phyloP scores from a whole-genome alignment of 495 filamentous ascomycete genomes.

The Xylaria palmicola region DNA sequence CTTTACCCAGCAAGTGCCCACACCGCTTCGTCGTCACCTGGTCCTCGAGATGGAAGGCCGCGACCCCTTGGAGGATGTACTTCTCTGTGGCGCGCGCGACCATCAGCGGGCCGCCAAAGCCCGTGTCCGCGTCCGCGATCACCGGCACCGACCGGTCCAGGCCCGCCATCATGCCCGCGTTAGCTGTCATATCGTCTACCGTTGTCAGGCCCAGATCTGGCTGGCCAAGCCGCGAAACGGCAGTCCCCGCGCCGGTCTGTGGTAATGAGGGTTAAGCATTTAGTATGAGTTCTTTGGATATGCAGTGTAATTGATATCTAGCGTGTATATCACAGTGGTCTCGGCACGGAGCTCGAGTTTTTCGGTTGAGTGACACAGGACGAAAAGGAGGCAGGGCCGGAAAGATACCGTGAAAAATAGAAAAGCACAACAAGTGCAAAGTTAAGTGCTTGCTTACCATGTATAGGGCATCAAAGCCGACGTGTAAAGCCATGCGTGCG shows the following conservation, averaged over 20 bases:
- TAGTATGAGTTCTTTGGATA: background rate
- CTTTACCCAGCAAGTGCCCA: slow-evolving; percentile 62
- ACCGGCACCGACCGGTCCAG: slow-evolving; percentile 56
- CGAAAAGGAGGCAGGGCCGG: too few species aligned
- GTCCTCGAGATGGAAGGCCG: slow-evolving; percentile 72
- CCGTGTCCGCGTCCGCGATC: slow-evolving; percentile 72
- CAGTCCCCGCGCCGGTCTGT: slow-evolving; percentile 68
- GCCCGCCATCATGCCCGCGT: slow-evolving; percentile 65
- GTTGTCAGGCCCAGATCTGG: slow-evolving; percentile 65
- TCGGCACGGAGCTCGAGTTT: too few species aligned
- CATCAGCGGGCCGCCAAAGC: slow-evolving; percentile 62
- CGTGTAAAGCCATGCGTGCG: slow-evolving; percentile 59
- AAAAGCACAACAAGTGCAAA: too few species aligned
- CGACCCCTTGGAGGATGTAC: slow-evolving; percentile 67
- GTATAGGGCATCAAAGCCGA: slow-evolving; percentile 64
- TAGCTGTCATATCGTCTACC: slow-evolving; percentile 63
- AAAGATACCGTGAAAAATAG: too few species aligned
- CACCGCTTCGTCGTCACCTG: slow-evolving; percentile 66
- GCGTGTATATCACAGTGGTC: too few species aligned
- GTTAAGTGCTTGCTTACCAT: too few species aligned
- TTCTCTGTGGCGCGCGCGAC: slow-evolving; percentile 59
- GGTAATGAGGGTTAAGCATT: slow-evolving; percentile 21
- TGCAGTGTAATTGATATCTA: slow-evolving; percentile 2
- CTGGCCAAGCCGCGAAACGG: slow-evolving; percentile 60
- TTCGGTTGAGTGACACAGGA: too few species aligned